Conservation (phyloP, 176 grass and related monocot species). For the Rhynchospora breviuscula region DNA sequence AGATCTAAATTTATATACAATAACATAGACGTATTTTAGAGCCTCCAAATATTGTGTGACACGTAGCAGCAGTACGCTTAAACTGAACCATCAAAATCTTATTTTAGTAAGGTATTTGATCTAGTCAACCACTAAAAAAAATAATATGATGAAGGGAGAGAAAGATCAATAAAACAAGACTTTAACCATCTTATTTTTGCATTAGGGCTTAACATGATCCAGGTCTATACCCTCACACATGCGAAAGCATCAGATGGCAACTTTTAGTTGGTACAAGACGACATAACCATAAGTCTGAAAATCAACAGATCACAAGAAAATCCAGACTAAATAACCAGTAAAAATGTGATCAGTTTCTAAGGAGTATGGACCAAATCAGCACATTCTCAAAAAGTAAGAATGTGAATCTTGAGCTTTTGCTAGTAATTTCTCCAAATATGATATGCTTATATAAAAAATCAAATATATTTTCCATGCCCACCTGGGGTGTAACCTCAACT, state of each 20-base stretch:
- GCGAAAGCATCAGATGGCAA: neutral
- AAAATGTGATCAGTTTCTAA: neutral
- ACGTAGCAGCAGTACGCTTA: neutral
- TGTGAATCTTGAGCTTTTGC: neutral
- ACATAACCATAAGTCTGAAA: neutral
- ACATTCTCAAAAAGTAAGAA: no score
- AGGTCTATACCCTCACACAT: neutral
- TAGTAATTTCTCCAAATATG: neutral
- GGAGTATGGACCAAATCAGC: no score
- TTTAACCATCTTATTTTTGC: neutral
- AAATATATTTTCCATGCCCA: conserved; percentile 17
- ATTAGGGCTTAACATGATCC: neutral
- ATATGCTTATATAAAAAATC: conserved; percentile 3
- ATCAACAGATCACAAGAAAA: neutral
- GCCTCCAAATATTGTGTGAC: neutral
- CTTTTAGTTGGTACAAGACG: neutral
- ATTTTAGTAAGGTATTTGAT: neutral
- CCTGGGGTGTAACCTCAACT: conserved; percentile 55
- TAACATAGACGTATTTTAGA: neutral
- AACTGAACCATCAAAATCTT: neutral
- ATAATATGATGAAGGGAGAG: neutral
- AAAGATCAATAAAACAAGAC: neutral
- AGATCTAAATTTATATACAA: neutral
- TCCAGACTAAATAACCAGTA: neutral
- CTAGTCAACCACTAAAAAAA: neutral